Evolutionary conservation across 1,139 yeast genomes (phyloP).

Genomic region (Saccharomyces hybrid): DNA sequence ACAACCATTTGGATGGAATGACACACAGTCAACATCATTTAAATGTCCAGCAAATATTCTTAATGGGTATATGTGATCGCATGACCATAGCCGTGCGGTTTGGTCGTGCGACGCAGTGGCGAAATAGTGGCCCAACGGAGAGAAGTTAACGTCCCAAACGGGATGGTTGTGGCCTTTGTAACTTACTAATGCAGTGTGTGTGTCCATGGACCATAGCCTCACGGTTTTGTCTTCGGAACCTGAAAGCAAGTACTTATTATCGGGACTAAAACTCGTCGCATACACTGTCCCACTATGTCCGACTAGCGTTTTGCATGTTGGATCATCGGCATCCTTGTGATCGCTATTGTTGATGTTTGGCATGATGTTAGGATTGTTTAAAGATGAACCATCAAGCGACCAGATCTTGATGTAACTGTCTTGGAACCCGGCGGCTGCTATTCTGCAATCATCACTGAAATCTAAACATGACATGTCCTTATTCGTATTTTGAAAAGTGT

Average conservation of each 20-base stretch:
- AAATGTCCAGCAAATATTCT: conserved; percentile 96
- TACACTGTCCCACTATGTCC: conserved; percentile 96
- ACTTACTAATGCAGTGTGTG: conserved; percentile 81
- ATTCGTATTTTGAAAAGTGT: conserved; percentile 92
- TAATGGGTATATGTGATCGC: conserved; percentile 93
- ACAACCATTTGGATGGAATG: conserved; percentile 93
- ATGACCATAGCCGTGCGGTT: conserved; percentile 95
- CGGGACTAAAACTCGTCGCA: conserved; percentile 86
- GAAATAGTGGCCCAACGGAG: conserved; percentile 94
- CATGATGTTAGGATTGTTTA: conserved; percentile 27
- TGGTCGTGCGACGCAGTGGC: conserved; percentile 97
- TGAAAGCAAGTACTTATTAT: conserved; percentile 70
- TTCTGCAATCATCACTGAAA: conserved; percentile 78
- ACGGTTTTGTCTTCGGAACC: conserved; percentile 90
- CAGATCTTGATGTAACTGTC: conserved; percentile 85
- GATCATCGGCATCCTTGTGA: conserved; percentile 14
- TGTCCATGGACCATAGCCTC: conserved; percentile 88
- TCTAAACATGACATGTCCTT: conserved; percentile 77
- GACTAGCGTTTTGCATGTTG: conserved; percentile 49
- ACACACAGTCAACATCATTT: conserved; percentile 91
- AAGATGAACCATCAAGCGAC: conserved; percentile 86
- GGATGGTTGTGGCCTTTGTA: conserved; percentile 96
- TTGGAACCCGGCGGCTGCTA: conserved; percentile 91
- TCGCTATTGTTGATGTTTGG: conserved; percentile 9
- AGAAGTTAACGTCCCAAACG: conserved; percentile 92